A percentile compares a stretch with the other conserved stretches of the same genome.
phyloP scores from a whole-genome alignment of 83 land plant species.

The Diphasiastrum complanatum region DNA sequence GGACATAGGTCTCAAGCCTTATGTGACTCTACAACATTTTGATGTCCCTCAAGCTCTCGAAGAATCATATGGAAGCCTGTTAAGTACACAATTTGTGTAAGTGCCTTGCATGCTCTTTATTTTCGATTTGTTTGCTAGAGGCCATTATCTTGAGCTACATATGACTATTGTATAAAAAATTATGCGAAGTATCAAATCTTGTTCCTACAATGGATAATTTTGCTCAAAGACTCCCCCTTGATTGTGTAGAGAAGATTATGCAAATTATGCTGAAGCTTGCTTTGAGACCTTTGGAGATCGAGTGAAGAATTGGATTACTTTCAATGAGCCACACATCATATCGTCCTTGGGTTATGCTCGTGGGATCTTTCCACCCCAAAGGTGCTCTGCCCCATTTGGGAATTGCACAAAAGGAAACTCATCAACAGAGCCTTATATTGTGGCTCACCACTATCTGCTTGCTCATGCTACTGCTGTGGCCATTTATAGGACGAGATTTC shows the following conservation, averaged over 20 bases:
- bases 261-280: conserved; percentile 30
- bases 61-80: conserved; percentile 47
- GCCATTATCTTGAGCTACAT: not conserved
- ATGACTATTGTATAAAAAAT: too few relatives aligned
- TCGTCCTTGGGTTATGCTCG: conserved; percentile 9
- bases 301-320: conserved; percentile 35
- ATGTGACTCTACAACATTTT: conserved; percentile 35
- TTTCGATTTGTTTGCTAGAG: not conserved
- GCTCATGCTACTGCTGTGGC: conserved; percentile 58
- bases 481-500: conserved; percentile 42
- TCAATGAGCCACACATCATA: conserved; percentile 31
- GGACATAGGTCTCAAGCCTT: conserved; percentile 35
- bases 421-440: conserved; percentile 54
- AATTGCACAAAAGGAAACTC: conserved; percentile 50
- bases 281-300: conserved; percentile 40
- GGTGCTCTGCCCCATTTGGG: conserved; percentile 41
- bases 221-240: not conserved
- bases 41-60: conserved; percentile 43
- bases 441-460: conserved; percentile 44
- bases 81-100: conserved; percentile 38
- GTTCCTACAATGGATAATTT: not conserved
- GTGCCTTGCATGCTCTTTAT: not conserved
- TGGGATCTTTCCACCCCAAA: conserved; percentile 23
- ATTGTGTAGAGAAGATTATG: conserved; percentile 29
- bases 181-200: too few relatives aligned